These are phyloP conservation scores for Blakeslea trispora DNA, from an alignment of 371 early-diverging fungal species.

Conservation along the genomic window DNA sequence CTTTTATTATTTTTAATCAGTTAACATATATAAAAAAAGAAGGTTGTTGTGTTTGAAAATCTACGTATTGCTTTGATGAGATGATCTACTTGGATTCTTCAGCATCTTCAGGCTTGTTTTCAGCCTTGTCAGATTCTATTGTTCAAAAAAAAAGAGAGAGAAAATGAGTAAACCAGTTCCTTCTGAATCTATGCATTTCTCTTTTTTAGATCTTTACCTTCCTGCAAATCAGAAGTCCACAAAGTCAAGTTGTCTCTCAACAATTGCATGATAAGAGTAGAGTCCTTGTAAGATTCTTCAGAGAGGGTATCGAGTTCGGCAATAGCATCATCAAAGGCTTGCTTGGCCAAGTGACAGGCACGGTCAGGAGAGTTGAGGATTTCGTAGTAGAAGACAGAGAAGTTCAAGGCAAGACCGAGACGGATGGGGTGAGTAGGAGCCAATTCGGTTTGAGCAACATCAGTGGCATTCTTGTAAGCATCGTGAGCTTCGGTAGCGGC, in stretches of 20 bases:
- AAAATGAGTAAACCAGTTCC: too few relatives aligned
- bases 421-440: constrained; percentile 99
- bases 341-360: constrained; percentile 98
- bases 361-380: constrained; percentile 98
- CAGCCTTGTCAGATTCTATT: constrained; percentile 39
- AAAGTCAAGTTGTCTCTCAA: constrained; percentile 99
- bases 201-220: constrained; percentile 38
- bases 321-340: constrained; percentile 99
- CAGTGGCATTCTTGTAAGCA: constrained; percentile 96
- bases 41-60: too few relatives aligned
- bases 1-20: too few relatives aligned
- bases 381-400: constrained; percentile 99
- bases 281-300: constrained; percentile 99
- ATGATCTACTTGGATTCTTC: constrained; percentile 38
- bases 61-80: too few relatives aligned
- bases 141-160: too few relatives aligned
- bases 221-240: constrained; percentile 98
- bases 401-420: constrained; percentile 99
- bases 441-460: constrained; percentile 90
- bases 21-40: too few relatives aligned
- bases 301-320: constrained; percentile 95
- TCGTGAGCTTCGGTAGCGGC: constrained; percentile 88
- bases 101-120: constrained; percentile 34
- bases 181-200: too few relatives aligned
- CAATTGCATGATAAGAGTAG: constrained; percentile 99